phyloP scores from a whole-genome alignment of 1,139 yeast species.

The Suhomyces bribrorum region DNA sequence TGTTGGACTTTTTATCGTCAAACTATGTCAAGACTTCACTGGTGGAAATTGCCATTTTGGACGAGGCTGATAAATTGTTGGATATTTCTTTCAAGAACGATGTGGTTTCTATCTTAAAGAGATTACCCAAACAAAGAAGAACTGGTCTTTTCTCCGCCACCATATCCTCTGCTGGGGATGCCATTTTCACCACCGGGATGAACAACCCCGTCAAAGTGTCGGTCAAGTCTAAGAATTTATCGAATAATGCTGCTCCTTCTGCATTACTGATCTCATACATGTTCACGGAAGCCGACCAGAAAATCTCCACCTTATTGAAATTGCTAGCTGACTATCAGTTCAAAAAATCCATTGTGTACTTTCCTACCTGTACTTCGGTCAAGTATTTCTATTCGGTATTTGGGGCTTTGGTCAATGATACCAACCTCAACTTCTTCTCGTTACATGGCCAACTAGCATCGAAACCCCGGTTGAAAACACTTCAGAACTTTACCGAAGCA shows the following conservation, averaged over 20 bases:
- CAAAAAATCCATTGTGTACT: constrained; percentile 80
- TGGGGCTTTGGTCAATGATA: constrained; percentile 24
- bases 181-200: constrained; percentile 76
- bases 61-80: constrained; percentile 89
- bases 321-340: constrained; percentile 56
- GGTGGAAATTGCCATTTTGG: constrained; percentile 76
- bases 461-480: constrained; percentile 70
- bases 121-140: constrained; percentile 85
- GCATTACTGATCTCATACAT: constrained; percentile 65
- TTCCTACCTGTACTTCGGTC: constrained; percentile 88
- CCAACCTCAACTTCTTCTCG: constrained; percentile 55
- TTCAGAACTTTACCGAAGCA: constrained; percentile 56
- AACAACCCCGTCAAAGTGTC: constrained; percentile 85
- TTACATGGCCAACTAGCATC: constrained; percentile 85
- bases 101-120: constrained; percentile 62
- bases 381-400: constrained; percentile 70
- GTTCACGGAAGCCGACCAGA: constrained; percentile 58
- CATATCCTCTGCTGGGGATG: constrained; percentile 72
- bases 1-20: constrained; percentile 67
- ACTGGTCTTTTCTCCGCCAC: constrained; percentile 95
- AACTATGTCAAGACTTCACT: constrained; percentile 53
- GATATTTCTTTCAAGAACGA: constrained; percentile 78
- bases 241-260: constrained; percentile 52
- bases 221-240: constrained; percentile 55
- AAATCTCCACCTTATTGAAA: constrained; percentile 58